phyloP scores from a whole-genome alignment of 805 yeast species.

The Candida glaebosa region DNA sequence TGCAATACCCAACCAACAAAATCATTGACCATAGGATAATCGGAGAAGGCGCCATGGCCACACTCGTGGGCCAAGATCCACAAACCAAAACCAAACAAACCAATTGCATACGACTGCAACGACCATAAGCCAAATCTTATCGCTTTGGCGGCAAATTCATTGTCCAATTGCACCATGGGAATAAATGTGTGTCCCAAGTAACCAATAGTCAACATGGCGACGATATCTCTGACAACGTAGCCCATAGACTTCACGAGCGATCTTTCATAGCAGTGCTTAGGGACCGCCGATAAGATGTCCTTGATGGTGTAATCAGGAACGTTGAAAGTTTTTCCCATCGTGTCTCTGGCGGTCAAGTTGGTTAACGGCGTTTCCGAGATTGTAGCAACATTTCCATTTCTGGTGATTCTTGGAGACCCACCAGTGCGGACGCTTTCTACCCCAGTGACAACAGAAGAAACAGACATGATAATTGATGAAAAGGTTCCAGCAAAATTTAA shows the following conservation, averaged over 20 bases:
- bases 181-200: slow-evolving; percentile 40
- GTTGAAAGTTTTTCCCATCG: slow-evolving; percentile 50
- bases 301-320: slow-evolving; percentile 63
- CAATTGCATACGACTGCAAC: slow-evolving; percentile 36
- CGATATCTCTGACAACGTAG: slow-evolving; percentile 53
- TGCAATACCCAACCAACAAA: slow-evolving; percentile 59
- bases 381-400: slow-evolving; percentile 12
- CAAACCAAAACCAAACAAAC: slow-evolving; percentile 53
- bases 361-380: slow-evolving; percentile 6
- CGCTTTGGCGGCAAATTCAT: slow-evolving; percentile 14
- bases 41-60: slow-evolving; percentile 62
- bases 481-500: not conserved
- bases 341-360: slow-evolving; percentile 41
- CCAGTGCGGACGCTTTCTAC: slow-evolving; percentile 1
- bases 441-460: slow-evolving; percentile 5
- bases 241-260: slow-evolving; percentile 45
- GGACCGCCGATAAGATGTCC: slow-evolving; percentile 55
- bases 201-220: slow-evolving; percentile 41
- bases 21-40: slow-evolving; percentile 51
- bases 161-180: slow-evolving; percentile 32
- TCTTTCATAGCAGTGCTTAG: slow-evolving; percentile 59
- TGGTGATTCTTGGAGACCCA: slow-evolving; percentile 1
- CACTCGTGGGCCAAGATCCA: slow-evolving; percentile 67
- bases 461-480: slow-evolving; percentile 5
- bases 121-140: slow-evolving; percentile 42